Evolutionary conservation across 73 alveolate genomes (phyloP), one percentile per base, ranked within the genome.

Genomic region (Paramecium sonneborni): DNA sequence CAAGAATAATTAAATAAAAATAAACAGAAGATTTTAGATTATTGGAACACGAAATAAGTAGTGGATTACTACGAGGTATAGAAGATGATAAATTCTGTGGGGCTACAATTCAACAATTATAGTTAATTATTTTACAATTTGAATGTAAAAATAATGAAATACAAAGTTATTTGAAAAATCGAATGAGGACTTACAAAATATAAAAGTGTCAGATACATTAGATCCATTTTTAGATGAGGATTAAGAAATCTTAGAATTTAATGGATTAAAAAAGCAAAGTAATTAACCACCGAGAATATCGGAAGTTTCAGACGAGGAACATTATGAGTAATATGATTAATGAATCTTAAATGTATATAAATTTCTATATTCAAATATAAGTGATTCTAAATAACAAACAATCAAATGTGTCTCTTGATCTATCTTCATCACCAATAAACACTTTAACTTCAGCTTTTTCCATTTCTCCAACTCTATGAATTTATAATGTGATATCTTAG

Each of bases 401-500:
- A 79, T 79, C 90, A 79, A 23, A 79, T 41, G 90, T 41, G 21
- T 79, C 90, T 79, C 74, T 79, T 24, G 90, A 79, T 79, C 90
- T 79, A 28, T 39, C 90, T 26, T 79, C 90, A 79, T 79, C 90
- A 11, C 90, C 76, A 20, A 79, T 34, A 79, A 79, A 79, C 0
- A 79, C 28, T 46, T 79, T 79, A 34, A 79, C 90, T 79, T 79
- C 90, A 18, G 90, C 72, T 23, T 79, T 79, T 4, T 79, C 72
- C 28, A 23, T 23, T 24, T 38, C 72, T 12, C 90, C 76, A 11
- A 39, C 55, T 38, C 72, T 38, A 23, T 46, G 41, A 39, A 79
- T 46, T 24, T 38, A 26, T 20, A 79, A 79, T 20, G 34, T 43
- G 23, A 79, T 46, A 39, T 79, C 90, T 41, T 24, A 43, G 15